Base-by-base conservation (phyloP, 306 rosid genomes). In the Chamaecrista fasciculata region DNA sequence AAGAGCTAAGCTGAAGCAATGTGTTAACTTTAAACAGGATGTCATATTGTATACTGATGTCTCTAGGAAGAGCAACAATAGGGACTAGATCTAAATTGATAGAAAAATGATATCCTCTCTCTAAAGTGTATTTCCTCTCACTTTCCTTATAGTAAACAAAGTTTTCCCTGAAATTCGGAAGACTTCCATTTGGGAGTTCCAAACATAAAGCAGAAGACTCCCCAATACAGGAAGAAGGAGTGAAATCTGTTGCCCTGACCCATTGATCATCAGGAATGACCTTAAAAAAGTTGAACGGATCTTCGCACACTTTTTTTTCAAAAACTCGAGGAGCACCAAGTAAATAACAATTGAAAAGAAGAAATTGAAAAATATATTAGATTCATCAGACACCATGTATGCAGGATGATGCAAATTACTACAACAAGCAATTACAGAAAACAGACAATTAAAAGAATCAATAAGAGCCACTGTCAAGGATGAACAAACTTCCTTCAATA, bases 241-340 rank as follows among this genome's bases (percentile, higher is more conserved):
- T 86, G 76, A 92, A 89, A 86, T 92, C 98, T 65, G 55, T 72
- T 49, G 92, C 61, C 46, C 96, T 78, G 46, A 84, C 68, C 95
- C 96, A 92, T 12, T 86, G 83, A 2, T 85, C 95, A 70, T 87
- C 88, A 34, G 69, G 74, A n/a, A 4, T 8, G 14, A 86, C 83
- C 72, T 2, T 43, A 37, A 0, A 78, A 60, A 2, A 92, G 73
- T 82, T 87, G 75, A 23, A 3, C 16, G 88, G 91, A 67, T 78
- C 49, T 0, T 77, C 84, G n/a, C n/a, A 11, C 49, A 8, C 67
- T 3, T 69, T 79, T 3, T 80, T 75, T 79, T 84, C 68, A 62
- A 61, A 92, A 63, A 92, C 37, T 72, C 98, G 87, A 21, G 96
- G 96, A 28, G 89, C 92, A 36, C 98, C 92, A 44, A 68, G 16